Base-by-base conservation (phyloP, 2,329 filamentous ascomycete genomes). In the Colletotrichum cuscutae region DNA sequence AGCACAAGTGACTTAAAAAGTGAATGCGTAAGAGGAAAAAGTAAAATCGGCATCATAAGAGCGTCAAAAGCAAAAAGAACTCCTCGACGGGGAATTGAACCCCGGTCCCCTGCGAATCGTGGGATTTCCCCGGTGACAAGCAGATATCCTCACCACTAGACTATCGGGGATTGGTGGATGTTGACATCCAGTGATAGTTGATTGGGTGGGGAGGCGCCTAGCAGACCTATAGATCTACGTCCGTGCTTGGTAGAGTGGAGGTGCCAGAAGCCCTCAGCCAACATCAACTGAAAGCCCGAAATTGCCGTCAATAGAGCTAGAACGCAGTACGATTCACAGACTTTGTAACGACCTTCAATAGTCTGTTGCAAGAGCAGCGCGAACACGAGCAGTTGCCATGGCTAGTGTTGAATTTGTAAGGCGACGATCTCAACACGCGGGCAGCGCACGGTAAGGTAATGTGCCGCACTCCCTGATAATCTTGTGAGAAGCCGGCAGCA, bases 101-200 rank as follows among this genome's bases (percentile, higher is more conserved):
- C 69, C 69, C 69, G 69, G 69, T 72, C 69, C 69, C 69, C 69
- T 53, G 69, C 69, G 65, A 61, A 61, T 61, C 56, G 56, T 49
- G 2, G 42, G 9, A n/a, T 19, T 0, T 12, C 4, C 28, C 28
- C 4, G 26, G 13, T 72, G 69, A 72, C 70, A 72, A 72, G 70
- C 70, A 42, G 70, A 72, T 72, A 72, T 72, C 70, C 70, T 72
- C 65, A 72, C 70, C 70, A 72, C 70, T 72, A 72, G 70, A 72
- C 70, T 72, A 72, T 72, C 65, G 59, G 13, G 70, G 70, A 72
- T 35, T 37, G 30, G 4, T 59, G 56, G 30, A 3, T 24, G 19
- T 49, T 3, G 1, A 1, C 60, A 53, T 15, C 60, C 60, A 63
- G 15, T 67, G 53, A 60, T 67, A 65, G 49, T 59, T 30, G 26